Evolutionary conservation across 1,284 basidiomycete genomes (phyloP).

Genomic region (Pascua guehoae): DNA sequence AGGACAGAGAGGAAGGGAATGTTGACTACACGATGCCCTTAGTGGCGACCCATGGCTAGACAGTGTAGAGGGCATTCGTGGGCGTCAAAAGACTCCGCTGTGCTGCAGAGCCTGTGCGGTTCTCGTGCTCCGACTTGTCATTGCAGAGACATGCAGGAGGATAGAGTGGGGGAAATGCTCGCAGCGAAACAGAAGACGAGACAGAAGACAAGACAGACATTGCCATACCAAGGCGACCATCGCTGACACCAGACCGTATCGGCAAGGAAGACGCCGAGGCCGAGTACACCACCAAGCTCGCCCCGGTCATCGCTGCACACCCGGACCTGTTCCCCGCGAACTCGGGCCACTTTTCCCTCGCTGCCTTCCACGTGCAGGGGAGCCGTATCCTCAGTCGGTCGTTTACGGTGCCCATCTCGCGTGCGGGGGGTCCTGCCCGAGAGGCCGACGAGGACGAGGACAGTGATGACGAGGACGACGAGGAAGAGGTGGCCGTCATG

Average conservation of each 20-base stretch:
- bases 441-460: slow-evolving; percentile 50
- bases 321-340: slow-evolving; percentile 65
- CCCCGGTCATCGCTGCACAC: slow-evolving; percentile 56
- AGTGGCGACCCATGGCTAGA: too few species aligned
- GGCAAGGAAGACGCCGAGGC: slow-evolving; percentile 78
- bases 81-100: too few species aligned
- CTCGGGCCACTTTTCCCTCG: slow-evolving; percentile 62
- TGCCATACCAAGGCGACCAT: neutral
- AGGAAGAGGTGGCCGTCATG: slow-evolving; percentile 78
- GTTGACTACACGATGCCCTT: too few species aligned
- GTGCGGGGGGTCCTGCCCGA: slow-evolving; percentile 10
- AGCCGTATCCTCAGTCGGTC: slow-evolving; percentile 82
- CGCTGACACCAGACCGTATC: slow-evolving; percentile 64
- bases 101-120: too few species aligned
- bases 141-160: too few species aligned
- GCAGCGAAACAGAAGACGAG: too few species aligned
- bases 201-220: too few species aligned
- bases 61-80: too few species aligned
- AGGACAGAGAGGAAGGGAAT: too few species aligned
- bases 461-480: slow-evolving; percentile 57
- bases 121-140: too few species aligned
- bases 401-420: slow-evolving; percentile 39
- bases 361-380: slow-evolving; percentile 83
- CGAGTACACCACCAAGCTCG: slow-evolving; percentile 64
- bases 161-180: too few species aligned